Base-by-base conservation (phyloP, 768 basidiomycete genomes). In the Hebeloma cylindrosporum region DNA sequence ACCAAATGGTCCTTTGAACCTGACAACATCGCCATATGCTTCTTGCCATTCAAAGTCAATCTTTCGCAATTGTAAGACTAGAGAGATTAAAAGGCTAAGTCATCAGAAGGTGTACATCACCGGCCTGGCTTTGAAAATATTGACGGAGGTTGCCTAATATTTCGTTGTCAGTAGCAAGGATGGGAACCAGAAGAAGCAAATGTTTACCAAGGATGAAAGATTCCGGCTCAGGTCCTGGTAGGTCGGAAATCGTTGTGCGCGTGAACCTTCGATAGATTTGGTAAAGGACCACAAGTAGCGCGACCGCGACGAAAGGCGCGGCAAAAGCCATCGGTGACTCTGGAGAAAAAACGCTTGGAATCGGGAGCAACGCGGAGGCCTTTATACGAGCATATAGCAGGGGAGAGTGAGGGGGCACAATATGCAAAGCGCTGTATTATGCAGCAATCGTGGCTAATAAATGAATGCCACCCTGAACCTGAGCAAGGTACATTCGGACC, bases 41-140 rank as follows among this genome's bases (percentile, higher is more conserved):
- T 63, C 61, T 57, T 69, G 70, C 75, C 73, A 78, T 49, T 63
- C 60, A 48, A 73, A 70, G 42, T 75, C 74, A 16, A 62, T 62
- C 67, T 73, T 53, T 13, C 47, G 29, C 11, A 21, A 5, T 21
- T 16, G 35, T 46, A 49, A 35, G 53, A 60, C 10, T 40, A 17
- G 26, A 18, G 21, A 18, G 40, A 47, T 40, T 36, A 43, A 50
- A n/a, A n/a, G 22, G 20, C 38, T 43, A 28, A 32, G 13, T 43
- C 37, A 25, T 13, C 31, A 33, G 20, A 17, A 39, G 16, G 51
- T 46, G 14, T 27, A 60, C 60, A 55, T 67, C 69, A 43, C 60
- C 67, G 16, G 66, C 69, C 50, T 66, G 64, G 13, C 62, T 59
- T 34, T 65, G 56, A 16, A 59, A 54, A 36, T 67, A 57, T 32